These are phyloP conservation scores for Aphanomyces cochlioides DNA, from an alignment of 352 stramenopile genomes.

Conservation along the genomic window DNA sequence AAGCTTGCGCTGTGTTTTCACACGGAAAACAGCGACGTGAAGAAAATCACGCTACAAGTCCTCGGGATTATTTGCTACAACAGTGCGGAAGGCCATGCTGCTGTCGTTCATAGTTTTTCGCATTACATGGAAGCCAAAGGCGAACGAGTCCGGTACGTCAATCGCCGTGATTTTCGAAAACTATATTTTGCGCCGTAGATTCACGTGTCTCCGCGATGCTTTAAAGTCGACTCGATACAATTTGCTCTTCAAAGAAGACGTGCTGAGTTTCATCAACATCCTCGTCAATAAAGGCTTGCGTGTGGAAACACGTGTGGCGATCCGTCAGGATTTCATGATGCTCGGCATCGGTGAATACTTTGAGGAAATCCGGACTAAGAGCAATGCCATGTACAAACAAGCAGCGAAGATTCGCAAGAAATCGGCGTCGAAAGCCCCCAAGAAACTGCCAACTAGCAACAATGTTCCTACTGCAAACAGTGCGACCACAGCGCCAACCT, in stretches of 20 bases:
- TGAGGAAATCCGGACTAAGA: constrained; percentile 82
- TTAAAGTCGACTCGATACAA: constrained; percentile 80
- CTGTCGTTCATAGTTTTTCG: constrained; percentile 76
- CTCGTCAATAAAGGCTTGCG: constrained; percentile 86
- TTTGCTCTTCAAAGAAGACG: constrained; percentile 84
- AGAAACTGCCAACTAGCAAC: constrained; percentile 13
- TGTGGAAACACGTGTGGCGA: constrained; percentile 73
- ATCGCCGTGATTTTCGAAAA: neutral
- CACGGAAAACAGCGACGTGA: constrained; percentile 75
- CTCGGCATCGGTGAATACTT: constrained; percentile 84
- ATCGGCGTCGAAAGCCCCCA: neutral
- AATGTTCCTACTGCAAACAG: constrained; percentile 12
- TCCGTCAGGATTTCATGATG: constrained; percentile 79
- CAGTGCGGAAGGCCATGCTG: constrained; percentile 70
- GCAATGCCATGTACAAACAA: constrained; percentile 20
- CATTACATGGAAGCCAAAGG: constrained; percentile 83
- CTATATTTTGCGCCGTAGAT: constrained; percentile 29
- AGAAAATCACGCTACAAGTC: constrained; percentile 77
- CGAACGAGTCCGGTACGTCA: constrained; percentile 47
- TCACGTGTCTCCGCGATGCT: constrained; percentile 75
- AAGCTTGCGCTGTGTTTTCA: constrained; percentile 78
- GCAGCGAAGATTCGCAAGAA: constrained; percentile 4
- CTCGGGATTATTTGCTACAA: constrained; percentile 86
- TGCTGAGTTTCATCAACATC: constrained; percentile 86
- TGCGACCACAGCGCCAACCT: constrained; percentile 27